These are phyloP conservation scores for Lavandula angustifolia DNA, from an alignment of 257 asterid genomes.

Conservation along the genomic window DNA sequence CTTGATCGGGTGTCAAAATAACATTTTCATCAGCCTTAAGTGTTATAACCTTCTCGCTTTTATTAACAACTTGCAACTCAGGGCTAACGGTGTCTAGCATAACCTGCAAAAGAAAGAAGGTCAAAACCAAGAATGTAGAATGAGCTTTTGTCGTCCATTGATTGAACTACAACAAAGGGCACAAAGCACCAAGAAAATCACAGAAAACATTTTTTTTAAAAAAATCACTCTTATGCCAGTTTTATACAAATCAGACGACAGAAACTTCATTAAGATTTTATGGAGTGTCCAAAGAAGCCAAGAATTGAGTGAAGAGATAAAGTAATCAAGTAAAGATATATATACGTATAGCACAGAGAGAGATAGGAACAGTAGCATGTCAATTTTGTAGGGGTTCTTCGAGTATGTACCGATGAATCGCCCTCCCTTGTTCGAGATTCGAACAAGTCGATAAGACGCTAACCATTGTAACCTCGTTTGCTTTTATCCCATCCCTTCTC, in stretches of 20 bases:
- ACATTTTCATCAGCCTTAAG: slow-evolving; percentile 76
- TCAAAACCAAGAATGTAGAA: background rate
- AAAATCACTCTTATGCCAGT: background rate
- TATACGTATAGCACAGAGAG: slow-evolving; percentile 86
- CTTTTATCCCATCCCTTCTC: slow-evolving; percentile 42
- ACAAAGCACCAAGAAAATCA: background rate
- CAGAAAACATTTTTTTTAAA: no score
- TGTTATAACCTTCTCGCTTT: slow-evolving; percentile 64
- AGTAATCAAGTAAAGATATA: background rate
- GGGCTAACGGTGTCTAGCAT: slow-evolving; percentile 96
- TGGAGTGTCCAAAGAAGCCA: background rate
- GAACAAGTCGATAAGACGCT: slow-evolving; percentile 73
- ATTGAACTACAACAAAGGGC: slow-evolving; percentile 2
- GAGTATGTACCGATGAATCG: slow-evolving; percentile 48
- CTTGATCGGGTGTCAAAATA: slow-evolving; percentile 77
- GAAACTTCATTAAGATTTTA: background rate
- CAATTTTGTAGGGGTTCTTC: slow-evolving; percentile 50
- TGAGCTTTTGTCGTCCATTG: background rate
- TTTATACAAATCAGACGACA: slow-evolving; percentile 18
- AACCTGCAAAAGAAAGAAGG: slow-evolving; percentile 46
- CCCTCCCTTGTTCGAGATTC: slow-evolving; percentile 67
- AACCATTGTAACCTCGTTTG: slow-evolving; percentile 80
- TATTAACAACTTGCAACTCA: slow-evolving; percentile 84
- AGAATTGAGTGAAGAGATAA: background rate
- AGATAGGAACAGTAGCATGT: no score